Percentiles rank a stretch among this genome's conserved stretches.
phyloP scores from a whole-genome alignment of 2,329 filamentous ascomycete species.

The Fusarium anguioides region DNA sequence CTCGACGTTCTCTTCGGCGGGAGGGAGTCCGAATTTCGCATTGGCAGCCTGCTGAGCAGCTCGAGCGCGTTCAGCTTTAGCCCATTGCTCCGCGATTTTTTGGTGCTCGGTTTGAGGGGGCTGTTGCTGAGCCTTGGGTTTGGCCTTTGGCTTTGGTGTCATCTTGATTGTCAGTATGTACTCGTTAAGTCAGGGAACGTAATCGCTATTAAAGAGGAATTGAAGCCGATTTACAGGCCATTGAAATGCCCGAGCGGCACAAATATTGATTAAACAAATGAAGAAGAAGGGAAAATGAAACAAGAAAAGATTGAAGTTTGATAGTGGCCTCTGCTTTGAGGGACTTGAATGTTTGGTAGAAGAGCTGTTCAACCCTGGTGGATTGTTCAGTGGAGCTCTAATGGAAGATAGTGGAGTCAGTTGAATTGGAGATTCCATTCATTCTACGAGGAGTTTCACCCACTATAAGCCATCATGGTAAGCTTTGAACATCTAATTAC shows the following conservation, averaged over 20 bases:
- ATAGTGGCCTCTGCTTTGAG: conserved; percentile 36
- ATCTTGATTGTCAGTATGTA: conserved; percentile 44
- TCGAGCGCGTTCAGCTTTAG: conserved; percentile 63
- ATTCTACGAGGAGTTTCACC: conserved; percentile 11
- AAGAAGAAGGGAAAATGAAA: background rate
- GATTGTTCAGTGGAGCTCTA: conserved; percentile 42
- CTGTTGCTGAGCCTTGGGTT: conserved; percentile 42
- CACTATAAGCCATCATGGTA: conserved; percentile 15
- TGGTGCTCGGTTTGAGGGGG: conserved; percentile 58
- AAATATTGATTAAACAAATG: conserved; percentile 19
- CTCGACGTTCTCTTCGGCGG: conserved; percentile 50
- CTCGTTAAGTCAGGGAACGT: conserved; percentile 19
- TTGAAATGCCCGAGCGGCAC: conserved; percentile 38
- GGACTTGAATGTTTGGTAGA: conserved; percentile 26
- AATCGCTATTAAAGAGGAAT: conserved; percentile 27
- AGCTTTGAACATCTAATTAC: background rate
- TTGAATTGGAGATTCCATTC: conserved; percentile 4
- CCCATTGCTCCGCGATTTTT: conserved; percentile 64
- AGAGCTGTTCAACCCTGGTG: conserved; percentile 29
- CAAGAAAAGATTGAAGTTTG: conserved; percentile 10
- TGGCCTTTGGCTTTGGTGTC: conserved; percentile 43
- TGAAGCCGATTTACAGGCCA: conserved; percentile 39
- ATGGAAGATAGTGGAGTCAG: too few relatives aligned
- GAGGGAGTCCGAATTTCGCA: conserved; percentile 46
- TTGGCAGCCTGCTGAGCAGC: conserved; percentile 54